These are phyloP conservation scores for Cadophora sp. DNA, from an alignment of 2,329 filamentous ascomycete species.

Conservation along the genomic window DNA sequence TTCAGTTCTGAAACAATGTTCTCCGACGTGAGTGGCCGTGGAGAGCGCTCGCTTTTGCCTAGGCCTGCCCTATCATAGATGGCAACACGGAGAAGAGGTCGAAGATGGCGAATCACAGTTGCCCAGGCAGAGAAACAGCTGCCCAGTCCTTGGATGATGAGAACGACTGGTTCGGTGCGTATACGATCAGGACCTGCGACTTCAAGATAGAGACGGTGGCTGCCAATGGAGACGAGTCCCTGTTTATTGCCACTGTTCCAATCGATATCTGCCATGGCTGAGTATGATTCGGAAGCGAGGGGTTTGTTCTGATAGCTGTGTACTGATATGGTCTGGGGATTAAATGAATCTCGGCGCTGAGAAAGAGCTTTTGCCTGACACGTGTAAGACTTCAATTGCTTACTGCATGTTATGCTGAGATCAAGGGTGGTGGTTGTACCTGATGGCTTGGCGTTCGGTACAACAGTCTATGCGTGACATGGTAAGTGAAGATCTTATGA, in stretches of 20 bases:
- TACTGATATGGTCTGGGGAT: background rate
- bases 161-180: conserved; percentile 16
- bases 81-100: conserved; percentile 18
- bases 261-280: conserved; percentile 43
- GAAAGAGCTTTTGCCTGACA: no score
- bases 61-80: conserved; percentile 34
- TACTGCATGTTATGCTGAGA: background rate
- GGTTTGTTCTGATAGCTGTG: background rate
- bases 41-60: conserved; percentile 24
- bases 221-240: conserved; percentile 28
- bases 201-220: conserved; percentile 27
- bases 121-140: conserved; percentile 25
- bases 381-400: no score
- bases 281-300: background rate
- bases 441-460: background rate
- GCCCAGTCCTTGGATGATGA: conserved; percentile 29
- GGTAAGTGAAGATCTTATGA: background rate
- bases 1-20: conserved; percentile 33
- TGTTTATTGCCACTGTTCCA: conserved; percentile 10
- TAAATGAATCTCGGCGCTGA: no score
- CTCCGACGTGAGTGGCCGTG: conserved; percentile 17
- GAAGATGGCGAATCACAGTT: conserved; percentile 25
- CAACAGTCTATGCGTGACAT: background rate
- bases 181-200: conserved; percentile 22
- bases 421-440: conserved; percentile 1